Conservation (phyloP, 2,329 filamentous ascomycete genomes). For the Pseudodiploospora longispora region DNA sequence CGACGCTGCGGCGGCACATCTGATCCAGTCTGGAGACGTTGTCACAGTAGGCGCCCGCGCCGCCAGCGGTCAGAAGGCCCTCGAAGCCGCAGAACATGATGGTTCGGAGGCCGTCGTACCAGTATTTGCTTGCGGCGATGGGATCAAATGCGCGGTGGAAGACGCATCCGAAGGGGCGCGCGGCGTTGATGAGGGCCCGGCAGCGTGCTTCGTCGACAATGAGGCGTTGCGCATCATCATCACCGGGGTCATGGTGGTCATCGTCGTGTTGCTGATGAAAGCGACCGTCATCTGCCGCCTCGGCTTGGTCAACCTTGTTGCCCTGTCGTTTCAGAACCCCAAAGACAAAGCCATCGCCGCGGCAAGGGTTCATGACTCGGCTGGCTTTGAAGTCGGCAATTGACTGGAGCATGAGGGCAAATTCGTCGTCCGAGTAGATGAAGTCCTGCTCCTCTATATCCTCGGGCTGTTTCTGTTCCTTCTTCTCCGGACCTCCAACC, state of each 20-base stretch:
- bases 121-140: conserved; percentile 23
- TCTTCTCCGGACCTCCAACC: neutral
- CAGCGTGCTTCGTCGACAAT: conserved; percentile 34
- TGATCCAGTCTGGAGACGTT: conserved; percentile 30
- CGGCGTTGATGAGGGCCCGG: conserved; percentile 30
- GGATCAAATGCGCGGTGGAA: conserved; percentile 51
- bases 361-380: conserved; percentile 26
- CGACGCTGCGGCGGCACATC: conserved; percentile 23
- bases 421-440: conserved; percentile 37
- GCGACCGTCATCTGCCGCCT: neutral
- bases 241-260: neutral
- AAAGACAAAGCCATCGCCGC: conserved; percentile 51
- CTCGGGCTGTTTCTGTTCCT: neutral
- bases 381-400: conserved; percentile 31
- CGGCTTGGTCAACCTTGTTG: conserved; percentile 2
- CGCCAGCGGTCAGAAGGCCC: conserved; percentile 46
- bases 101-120: conserved; percentile 20
- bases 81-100: conserved; percentile 38
- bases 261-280: conserved; percentile 1
- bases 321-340: conserved; percentile 30
- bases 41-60: conserved; percentile 30
- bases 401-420: conserved; percentile 32
- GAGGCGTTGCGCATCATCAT: conserved; percentile 7
- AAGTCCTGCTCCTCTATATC: conserved; percentile 30
- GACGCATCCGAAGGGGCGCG: conserved; percentile 36